These are phyloP conservation scores for Myriosclerotinia scirpicola DNA, from an alignment of 2,329 filamentous ascomycete species.

Conservation along the genomic window DNA sequence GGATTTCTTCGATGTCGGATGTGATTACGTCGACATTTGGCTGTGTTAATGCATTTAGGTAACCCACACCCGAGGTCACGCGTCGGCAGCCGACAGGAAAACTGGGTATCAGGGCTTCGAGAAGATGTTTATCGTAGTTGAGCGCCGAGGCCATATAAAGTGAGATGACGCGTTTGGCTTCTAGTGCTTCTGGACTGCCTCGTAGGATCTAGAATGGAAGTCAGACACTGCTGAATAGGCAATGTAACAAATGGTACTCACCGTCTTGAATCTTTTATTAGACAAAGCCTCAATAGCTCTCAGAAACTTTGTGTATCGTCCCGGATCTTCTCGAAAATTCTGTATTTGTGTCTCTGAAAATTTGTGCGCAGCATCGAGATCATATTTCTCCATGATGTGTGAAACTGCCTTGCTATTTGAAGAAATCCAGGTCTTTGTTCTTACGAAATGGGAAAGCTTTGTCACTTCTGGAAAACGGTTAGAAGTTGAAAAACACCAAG, in stretches of 20 bases:
- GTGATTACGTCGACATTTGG: slow-evolving; percentile 52
- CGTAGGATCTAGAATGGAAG: slow-evolving; percentile 1
- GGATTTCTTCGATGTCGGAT: slow-evolving; percentile 47
- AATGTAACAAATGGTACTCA: fast-evolving
- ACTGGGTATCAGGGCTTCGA: slow-evolving; percentile 47
- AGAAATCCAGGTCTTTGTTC: slow-evolving; percentile 48
- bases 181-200: slow-evolving; percentile 12
- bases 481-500: neutral
- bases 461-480: slow-evolving; percentile 39
- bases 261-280: slow-evolving; percentile 39
- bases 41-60: slow-evolving; percentile 51
- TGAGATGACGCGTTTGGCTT: slow-evolving; percentile 19
- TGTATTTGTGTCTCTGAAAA: slow-evolving; percentile 48
- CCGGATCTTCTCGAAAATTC: slow-evolving; percentile 47
- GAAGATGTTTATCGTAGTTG: slow-evolving; percentile 51
- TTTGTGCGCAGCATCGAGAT: slow-evolving; percentile 42
- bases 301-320: slow-evolving; percentile 49
- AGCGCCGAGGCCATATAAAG: slow-evolving; percentile 51
- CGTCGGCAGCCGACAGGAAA: slow-evolving; percentile 46
- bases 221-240: neutral
- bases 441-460: slow-evolving; percentile 47
- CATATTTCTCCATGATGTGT: slow-evolving; percentile 23
- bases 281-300: slow-evolving; percentile 46
- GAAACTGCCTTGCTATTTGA: slow-evolving; percentile 39
- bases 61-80: slow-evolving; percentile 45